phyloP scores from a whole-genome alignment of 1,284 basidiomycete species.

The Cryptococcus sp. region DNA sequence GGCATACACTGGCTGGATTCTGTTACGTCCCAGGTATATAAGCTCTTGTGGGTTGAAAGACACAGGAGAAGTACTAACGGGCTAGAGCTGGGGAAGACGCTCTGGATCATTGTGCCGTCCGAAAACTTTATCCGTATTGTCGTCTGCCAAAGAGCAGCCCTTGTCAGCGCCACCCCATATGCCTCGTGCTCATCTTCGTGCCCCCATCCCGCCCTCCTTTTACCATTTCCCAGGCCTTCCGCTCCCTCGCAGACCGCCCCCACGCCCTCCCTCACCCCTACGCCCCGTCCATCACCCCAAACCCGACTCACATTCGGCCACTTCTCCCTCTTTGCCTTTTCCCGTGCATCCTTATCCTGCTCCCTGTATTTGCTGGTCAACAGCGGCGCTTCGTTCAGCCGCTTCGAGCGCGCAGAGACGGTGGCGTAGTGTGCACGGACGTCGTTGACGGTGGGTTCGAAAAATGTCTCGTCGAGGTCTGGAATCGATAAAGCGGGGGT shows the following conservation, averaged over 20 bases:
- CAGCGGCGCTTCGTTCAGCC: slow-evolving; percentile 44
- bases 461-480: slow-evolving; percentile 38
- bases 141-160: slow-evolving; percentile 15
- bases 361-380: slow-evolving; percentile 42
- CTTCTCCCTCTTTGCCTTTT: slow-evolving; percentile 39
- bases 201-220: not conserved
- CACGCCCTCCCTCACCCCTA: not conserved
- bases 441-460: slow-evolving; percentile 41
- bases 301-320: slow-evolving; percentile 44
- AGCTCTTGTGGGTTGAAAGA: too few species aligned
- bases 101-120: slow-evolving; percentile 47
- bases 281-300: not conserved
- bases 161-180: too few species aligned
- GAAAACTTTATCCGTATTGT: slow-evolving; percentile 48
- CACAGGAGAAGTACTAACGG: slow-evolving; percentile 28
- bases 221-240: too few species aligned
- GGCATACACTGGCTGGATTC: slow-evolving; percentile 48
- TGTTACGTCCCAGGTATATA: slow-evolving; percentile 9
- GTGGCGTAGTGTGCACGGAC: slow-evolving; percentile 40
- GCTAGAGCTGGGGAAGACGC: slow-evolving; percentile 39
- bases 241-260: not conserved
- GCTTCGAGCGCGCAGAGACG: slow-evolving; percentile 31
- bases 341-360: slow-evolving; percentile 31
- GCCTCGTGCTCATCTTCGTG: not conserved
- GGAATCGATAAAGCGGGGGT: slow-evolving; percentile 7